A percentile compares a stretch with the other conserved stretches of the same genome.
These are phyloP conservation scores for Phytophthora pini DNA, from an alignment of 352 stramenopile species.

Conservation along the genomic window DNA sequence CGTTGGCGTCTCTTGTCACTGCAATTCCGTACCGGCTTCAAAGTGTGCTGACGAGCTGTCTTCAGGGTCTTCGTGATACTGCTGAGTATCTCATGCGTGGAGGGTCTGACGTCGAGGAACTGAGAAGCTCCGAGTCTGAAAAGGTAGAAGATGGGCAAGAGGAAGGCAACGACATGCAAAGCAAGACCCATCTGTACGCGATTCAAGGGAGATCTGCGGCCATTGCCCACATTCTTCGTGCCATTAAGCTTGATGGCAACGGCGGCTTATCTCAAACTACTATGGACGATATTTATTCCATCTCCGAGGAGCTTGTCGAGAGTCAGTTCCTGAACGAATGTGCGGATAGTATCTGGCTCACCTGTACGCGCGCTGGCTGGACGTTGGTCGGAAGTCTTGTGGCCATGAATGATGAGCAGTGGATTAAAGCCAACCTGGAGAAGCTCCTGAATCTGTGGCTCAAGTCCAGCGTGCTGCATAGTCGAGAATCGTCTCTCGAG, in stretches of 20 bases:
- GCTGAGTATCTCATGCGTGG: conserved; percentile 49
- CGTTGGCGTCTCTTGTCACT: conserved; percentile 66
- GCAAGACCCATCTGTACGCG: conserved; percentile 76
- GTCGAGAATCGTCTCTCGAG: conserved; percentile 81
- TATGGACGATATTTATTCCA: conserved; percentile 67
- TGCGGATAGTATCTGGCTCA: conserved; percentile 86
- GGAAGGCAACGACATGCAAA: conserved; percentile 50
- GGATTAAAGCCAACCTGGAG: conserved; percentile 59
- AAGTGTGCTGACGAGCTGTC: conserved; percentile 47
- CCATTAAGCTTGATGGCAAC: conserved; percentile 49
- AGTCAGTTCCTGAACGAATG: conserved; percentile 83
- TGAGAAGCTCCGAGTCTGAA: conserved; percentile 19
- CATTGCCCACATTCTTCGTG: conserved; percentile 71
- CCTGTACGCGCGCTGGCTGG: conserved; percentile 86
- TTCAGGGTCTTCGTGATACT: conserved; percentile 51
- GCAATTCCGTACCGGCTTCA: conserved; percentile 74
- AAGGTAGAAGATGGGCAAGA: conserved; percentile 34
- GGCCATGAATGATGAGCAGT: conserved; percentile 68
- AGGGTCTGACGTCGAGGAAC: conserved; percentile 33
- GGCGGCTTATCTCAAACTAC: conserved; percentile 58
- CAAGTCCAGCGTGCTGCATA: conserved; percentile 80
- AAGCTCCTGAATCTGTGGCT: conserved; percentile 78
- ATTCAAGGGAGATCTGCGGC: conserved; percentile 76
- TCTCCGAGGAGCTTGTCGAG: conserved; percentile 77
- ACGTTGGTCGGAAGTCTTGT: conserved; percentile 77